These are phyloP conservation scores for Albizia julibrissin DNA, from an alignment of 306 rosid genomes.

Conservation along the genomic window DNA sequence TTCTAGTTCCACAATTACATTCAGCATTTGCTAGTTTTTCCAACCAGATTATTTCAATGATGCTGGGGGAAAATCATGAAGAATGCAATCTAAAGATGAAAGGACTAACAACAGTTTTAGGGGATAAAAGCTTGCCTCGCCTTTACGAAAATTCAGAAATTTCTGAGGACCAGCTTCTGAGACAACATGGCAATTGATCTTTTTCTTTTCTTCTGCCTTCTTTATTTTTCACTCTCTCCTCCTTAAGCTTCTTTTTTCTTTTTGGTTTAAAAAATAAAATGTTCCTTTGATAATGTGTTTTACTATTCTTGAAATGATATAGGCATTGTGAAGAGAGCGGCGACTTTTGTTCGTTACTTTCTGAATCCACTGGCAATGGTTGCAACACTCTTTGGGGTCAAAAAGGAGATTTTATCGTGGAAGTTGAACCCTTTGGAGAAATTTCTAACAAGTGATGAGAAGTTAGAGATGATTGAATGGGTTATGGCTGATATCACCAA, in stretches of 20 bases:
- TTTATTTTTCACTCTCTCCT: constrained; percentile 12
- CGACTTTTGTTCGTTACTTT: constrained; percentile 56
- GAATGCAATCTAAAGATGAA: constrained; percentile 28
- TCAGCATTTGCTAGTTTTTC: not conserved
- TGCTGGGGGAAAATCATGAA: constrained; percentile 36
- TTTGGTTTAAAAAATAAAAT: not conserved
- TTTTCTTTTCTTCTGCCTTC: constrained; percentile 12
- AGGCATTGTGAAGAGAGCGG: constrained; percentile 56
- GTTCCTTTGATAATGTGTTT: not conserved
- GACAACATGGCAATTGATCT: constrained; percentile 38
- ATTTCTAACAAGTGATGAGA: constrained; percentile 48
- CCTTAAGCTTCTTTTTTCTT: not conserved
- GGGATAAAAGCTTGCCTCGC: constrained; percentile 44
- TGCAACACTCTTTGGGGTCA: constrained; percentile 52
- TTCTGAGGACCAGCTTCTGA: constrained; percentile 45
- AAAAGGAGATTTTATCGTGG: constrained; percentile 47
- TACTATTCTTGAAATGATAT: constrained; percentile 16
- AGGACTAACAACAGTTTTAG: constrained; percentile 37
- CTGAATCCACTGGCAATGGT: constrained; percentile 56
- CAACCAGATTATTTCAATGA: constrained; percentile 47
- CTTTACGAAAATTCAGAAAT: constrained; percentile 51
- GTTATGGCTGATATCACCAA: constrained; percentile 50
- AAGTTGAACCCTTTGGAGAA: constrained; percentile 40
- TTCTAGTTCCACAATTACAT: not conserved
- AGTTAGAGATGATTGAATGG: constrained; percentile 52